These are phyloP conservation scores for Astrothelium subdiscretum DNA, from an alignment of 495 filamentous ascomycete species.

Conservation along the genomic window DNA sequence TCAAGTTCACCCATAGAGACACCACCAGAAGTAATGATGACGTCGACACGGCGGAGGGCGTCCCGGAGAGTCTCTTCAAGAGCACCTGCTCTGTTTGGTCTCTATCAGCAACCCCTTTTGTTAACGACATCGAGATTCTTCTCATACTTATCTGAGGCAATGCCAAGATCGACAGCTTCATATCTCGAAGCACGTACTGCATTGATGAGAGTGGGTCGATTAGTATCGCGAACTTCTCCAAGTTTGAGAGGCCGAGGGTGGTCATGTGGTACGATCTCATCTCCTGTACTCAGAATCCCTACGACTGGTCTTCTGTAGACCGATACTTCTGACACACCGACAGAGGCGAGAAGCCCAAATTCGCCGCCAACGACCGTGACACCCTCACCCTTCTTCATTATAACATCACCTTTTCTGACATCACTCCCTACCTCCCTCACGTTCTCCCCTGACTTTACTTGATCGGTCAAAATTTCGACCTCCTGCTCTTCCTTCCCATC, in stretches of 20 bases:
- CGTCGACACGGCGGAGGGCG: constrained; percentile 61
- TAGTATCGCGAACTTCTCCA: constrained; percentile 88
- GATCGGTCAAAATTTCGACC: constrained; percentile 69
- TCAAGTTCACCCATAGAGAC: constrained; percentile 98
- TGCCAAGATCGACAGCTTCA: constrained; percentile 72
- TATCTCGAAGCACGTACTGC: constrained; percentile 67
- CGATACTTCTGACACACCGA: constrained; percentile 61
- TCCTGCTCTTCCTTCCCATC: constrained; percentile 77
- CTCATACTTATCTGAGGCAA: constrained; percentile 60
- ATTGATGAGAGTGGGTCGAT: constrained; percentile 73
- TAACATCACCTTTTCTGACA: constrained; percentile 51
- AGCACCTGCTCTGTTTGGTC: constrained; percentile 43
- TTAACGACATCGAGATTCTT: no score
- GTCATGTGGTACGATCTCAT: constrained; percentile 78
- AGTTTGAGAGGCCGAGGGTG: constrained; percentile 48
- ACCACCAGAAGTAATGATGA: constrained; percentile 86
- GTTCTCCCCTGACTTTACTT: constrained; percentile 72
- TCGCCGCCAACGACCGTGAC: constrained; percentile 82
- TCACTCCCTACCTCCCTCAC: constrained; percentile 88
- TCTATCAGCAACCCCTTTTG: no score
- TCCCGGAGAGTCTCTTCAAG: constrained; percentile 65
- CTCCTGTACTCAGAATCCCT: constrained; percentile 86
- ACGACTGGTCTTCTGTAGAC: constrained; percentile 68
- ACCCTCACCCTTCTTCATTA: constrained; percentile 64
- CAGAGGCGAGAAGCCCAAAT: constrained; percentile 76